Evolutionary conservation across 352 stramenopile species (phyloP).

Genomic region (Stephanocyclus meneghinianus): DNA sequence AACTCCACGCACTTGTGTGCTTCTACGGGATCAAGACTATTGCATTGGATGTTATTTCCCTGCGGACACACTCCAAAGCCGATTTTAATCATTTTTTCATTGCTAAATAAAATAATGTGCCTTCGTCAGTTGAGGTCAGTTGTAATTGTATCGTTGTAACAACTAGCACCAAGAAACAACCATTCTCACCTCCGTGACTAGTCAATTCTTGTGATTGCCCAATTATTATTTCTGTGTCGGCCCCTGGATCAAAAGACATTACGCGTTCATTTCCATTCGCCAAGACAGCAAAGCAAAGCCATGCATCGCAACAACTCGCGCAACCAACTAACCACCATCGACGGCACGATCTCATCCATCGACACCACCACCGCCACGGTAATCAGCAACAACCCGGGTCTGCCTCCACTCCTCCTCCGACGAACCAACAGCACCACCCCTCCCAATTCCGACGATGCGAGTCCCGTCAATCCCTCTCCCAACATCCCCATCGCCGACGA

Average conservation of each 20-base stretch:
- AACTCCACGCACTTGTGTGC: not conserved
- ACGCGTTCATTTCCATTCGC: not conserved
- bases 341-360: not conserved
- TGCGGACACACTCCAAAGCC: not conserved
- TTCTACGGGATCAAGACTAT: too few species aligned
- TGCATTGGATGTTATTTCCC: too few species aligned
- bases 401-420: constrained; percentile 20
- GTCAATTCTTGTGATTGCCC: too few species aligned
- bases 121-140: too few species aligned
- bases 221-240: too few species aligned
- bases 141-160: too few species aligned
- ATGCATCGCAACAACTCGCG: constrained; percentile 3
- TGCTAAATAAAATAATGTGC: too few species aligned
- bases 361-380: not conserved
- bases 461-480: constrained; percentile 6
- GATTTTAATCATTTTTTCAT: not conserved
- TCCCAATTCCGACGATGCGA: not conserved
- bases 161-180: too few species aligned
- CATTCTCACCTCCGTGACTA: too few species aligned
- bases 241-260: not conserved
- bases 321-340: not conserved
- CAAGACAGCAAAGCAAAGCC: not conserved
- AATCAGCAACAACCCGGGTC: not conserved
- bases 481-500: constrained; percentile 36
- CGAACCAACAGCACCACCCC: constrained; percentile 8